Evolutionary conservation across 2,329 filamentous ascomycete species (phyloP).

Genomic region (Tolypocladium ophioglossoides): DNA sequence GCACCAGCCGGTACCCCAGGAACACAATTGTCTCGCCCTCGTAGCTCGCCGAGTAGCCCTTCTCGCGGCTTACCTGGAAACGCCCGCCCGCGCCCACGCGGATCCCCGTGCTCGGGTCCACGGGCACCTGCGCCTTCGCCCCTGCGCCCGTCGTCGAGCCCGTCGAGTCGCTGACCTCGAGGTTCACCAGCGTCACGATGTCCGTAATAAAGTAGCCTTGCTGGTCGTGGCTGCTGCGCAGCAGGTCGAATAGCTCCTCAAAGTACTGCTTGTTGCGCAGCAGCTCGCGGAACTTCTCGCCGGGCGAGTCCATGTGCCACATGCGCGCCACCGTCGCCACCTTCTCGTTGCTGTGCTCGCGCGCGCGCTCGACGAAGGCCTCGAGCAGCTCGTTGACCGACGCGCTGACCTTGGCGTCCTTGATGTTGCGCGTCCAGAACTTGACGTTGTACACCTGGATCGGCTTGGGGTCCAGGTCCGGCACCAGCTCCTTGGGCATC

Average conservation of each 20-base stretch:
- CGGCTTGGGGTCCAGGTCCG: constrained; percentile 15
- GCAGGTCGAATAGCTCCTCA: constrained; percentile 15
- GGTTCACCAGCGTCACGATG: constrained; percentile 15
- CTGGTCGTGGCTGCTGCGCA: constrained; percentile 11
- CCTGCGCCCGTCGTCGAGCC: constrained; percentile 6
- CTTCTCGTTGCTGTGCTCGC: constrained; percentile 9
- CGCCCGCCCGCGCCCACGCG: constrained; percentile 8
- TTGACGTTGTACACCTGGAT: constrained; percentile 15
- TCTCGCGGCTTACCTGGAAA: constrained; percentile 10
- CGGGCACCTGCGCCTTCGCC: constrained; percentile 7
- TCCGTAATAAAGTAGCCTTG: constrained; percentile 18
- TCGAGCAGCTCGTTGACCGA: constrained; percentile 15
- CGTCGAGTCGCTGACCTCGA: constrained; percentile 9
- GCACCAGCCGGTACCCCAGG: constrained; percentile 14
- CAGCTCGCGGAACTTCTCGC: constrained; percentile 17
- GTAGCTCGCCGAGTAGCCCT: constrained; percentile 11
- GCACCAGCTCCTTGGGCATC: constrained; percentile 13
- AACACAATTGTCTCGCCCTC: constrained; percentile 18
- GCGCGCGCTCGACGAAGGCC: constrained; percentile 13
- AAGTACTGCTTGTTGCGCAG: constrained; percentile 14
- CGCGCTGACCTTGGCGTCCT: constrained; percentile 12
- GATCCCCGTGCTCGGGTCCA: constrained; percentile 10
- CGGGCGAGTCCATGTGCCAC: constrained; percentile 19
- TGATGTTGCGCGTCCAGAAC: constrained; percentile 16
- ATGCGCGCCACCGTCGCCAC: constrained; percentile 15